Evolutionary conservation across 176 grass and related monocot genomes (phyloP).

Genomic region (Eragrostis curvula): DNA sequence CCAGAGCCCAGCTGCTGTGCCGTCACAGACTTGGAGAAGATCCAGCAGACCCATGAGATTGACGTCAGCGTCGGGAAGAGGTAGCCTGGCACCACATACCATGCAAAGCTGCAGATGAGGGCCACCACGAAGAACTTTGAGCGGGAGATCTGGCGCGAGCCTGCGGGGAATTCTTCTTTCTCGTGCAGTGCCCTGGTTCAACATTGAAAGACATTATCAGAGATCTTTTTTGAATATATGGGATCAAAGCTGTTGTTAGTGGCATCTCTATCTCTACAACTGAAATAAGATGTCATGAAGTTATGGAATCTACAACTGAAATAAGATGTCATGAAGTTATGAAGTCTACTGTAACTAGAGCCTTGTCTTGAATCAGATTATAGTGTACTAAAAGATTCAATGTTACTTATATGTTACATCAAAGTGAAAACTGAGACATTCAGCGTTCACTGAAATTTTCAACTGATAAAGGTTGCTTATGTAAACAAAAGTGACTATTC

Average conservation of each 20-base stretch:
- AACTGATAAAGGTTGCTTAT: not conserved
- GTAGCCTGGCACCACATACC: constrained; percentile 67
- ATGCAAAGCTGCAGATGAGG: constrained; percentile 74
- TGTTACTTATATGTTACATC: not conserved
- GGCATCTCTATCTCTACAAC: not conserved
- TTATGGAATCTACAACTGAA: not conserved
- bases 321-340: constrained; percentile 11
- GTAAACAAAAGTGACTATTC: not conserved
- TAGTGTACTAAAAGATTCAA: not conserved
- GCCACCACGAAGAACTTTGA: constrained; percentile 88
- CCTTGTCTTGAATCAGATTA: not conserved
- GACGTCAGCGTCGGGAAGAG: constrained; percentile 65
- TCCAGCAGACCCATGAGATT: constrained; percentile 91
- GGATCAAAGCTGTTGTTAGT: not conserved
- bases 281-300: not conserved
- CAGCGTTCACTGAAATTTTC: not conserved
- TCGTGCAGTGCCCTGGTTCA: constrained; percentile 80
- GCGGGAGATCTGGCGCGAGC: constrained; percentile 53
- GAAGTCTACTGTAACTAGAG: not conserved
- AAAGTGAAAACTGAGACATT: not conserved
- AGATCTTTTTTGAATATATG: too few relatives aligned
- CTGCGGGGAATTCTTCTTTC: constrained; percentile 54
- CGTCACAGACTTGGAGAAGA: constrained; percentile 72
- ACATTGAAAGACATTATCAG: constrained; percentile 10
- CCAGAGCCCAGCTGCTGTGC: constrained; percentile 86